Base-by-base conservation (phyloP, 129 eudicot species). In the Heracleum sosnowskyi region DNA sequence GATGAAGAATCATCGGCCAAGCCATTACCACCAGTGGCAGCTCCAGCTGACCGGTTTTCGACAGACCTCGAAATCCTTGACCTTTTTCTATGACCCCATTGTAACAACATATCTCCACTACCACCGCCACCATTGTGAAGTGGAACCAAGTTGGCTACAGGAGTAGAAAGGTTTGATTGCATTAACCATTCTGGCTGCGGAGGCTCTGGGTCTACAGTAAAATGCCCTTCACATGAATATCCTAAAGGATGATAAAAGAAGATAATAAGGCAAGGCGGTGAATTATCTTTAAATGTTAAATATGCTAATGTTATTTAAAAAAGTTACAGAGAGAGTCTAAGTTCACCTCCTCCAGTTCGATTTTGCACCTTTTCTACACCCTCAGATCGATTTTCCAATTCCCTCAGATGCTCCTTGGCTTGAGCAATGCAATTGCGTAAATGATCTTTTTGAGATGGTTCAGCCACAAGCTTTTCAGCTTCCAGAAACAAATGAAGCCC, bases 131-230 rank as follows among this genome's bases (percentile, higher is more conserved):
- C 80, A 49, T 9, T 62, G 47, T 44, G 47, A 44, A 12, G 47
- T 69, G 84, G 71, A 70, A 88, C 78, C 80, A 88, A 77, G 46
- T 92, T 77, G 28, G 97, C 96, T 42, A 88, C 82, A 11, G 91
- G 86, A 68, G 90, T 60, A 84, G 90, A 36, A n/a, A 95, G 83
- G 78, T 95, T 92, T 69, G 91, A 82, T 66, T 85, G 91, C 81
- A 88, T 90, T 73, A 95, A 68, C 97, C 99, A 95, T n/a, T 82
- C 87, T 68, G 99, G 99, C 74, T 85, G 97, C 42, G 96, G 96
- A 33, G 97, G 99, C 89, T 92, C 97, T 16, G 85, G 92, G 83
- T 95, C 99, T 37, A 95, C 96, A 0, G 97, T 95, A 37, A 92
- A 90, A 84, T 92, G 97, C 74, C 99, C 99, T 80, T 95, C 99